Evolutionary conservation across 345 rosid species (phyloP).

Genomic region (Sonneratia caseolaris): DNA sequence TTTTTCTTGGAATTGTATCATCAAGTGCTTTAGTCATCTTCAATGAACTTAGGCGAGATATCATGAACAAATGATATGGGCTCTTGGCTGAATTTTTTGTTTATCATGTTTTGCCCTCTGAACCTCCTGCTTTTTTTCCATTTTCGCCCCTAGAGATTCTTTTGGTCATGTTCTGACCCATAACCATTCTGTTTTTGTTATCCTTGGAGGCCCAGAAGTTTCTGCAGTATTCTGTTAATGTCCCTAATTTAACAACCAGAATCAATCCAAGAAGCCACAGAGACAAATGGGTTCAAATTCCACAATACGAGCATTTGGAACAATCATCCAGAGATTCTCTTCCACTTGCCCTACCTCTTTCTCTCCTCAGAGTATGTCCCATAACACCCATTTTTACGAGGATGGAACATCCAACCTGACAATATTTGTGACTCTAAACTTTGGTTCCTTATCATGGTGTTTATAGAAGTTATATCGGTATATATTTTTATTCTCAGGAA

Average conservation of each 20-base stretch:
- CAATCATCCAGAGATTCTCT: neutral
- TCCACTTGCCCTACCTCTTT: neutral
- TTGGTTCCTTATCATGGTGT: neutral
- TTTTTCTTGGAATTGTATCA: too few relatives aligned
- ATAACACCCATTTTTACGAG: neutral
- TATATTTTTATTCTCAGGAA: slow-evolving; percentile 13
- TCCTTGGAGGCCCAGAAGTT: too few relatives aligned
- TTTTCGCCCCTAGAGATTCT: too few relatives aligned
- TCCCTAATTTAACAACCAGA: neutral
- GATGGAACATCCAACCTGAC: neutral
- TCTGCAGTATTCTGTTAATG: too few relatives aligned
- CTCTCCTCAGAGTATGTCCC: slow-evolving; percentile 1
- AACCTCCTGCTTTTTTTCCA: too few relatives aligned
- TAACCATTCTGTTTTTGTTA: too few relatives aligned
- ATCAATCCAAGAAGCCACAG: neutral
- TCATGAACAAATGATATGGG: too few relatives aligned
- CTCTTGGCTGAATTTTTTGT: too few relatives aligned
- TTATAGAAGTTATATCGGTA: neutral
- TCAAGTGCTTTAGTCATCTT: too few relatives aligned
- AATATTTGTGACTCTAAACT: neutral
- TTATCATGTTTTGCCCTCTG: too few relatives aligned
- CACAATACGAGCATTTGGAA: slow-evolving; percentile 2
- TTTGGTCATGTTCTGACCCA: too few relatives aligned
- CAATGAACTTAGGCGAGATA: too few relatives aligned
- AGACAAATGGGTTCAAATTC: slow-evolving; percentile 1